Evolutionary conservation across 495 filamentous ascomycete species (phyloP).

Genomic region (Astrothelium subdiscretum): DNA sequence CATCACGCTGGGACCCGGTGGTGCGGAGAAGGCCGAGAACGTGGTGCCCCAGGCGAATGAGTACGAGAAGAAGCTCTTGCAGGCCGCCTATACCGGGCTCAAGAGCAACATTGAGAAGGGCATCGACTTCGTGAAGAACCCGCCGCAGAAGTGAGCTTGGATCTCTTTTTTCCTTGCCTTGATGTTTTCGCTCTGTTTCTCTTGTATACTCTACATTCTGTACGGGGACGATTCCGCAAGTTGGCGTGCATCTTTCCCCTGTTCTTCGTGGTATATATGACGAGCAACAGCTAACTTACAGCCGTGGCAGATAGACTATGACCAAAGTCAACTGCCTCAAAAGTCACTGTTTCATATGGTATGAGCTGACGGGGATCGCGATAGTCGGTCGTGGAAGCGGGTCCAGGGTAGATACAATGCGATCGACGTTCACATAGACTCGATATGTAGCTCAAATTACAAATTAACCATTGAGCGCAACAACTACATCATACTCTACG

Average conservation of each 20-base stretch:
- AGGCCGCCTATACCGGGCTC: constrained; percentile 58
- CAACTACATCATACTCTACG: too few species aligned
- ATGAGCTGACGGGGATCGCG: background rate
- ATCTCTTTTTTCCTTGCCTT: background rate
- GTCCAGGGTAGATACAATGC: too few species aligned
- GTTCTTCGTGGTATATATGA: background rate
- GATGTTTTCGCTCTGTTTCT: background rate
- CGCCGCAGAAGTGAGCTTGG: constrained; percentile 34
- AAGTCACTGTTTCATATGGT: background rate
- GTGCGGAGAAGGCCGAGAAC: constrained; percentile 73
- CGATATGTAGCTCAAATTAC: background rate
- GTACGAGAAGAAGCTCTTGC: constrained; percentile 77
- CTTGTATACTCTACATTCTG: background rate
- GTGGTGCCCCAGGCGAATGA: constrained; percentile 60
- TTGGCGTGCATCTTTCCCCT: background rate
- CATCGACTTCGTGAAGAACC: constrained; percentile 75
- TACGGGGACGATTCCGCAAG: constrained; percentile 1
- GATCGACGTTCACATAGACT: background rate
- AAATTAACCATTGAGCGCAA: too few species aligned
- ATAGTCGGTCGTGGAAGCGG: background rate
- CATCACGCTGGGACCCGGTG: constrained; percentile 87
- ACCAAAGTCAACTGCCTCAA: background rate
- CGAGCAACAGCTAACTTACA: constrained; percentile 2
- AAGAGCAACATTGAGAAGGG: constrained; percentile 92
- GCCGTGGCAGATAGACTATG: constrained; percentile 1